Percentiles rank a stretch among this genome's conserved stretches.
Evolutionary conservation across 495 filamentous ascomycete genomes (phyloP).

Genomic region (Evernia prunastri): DNA sequence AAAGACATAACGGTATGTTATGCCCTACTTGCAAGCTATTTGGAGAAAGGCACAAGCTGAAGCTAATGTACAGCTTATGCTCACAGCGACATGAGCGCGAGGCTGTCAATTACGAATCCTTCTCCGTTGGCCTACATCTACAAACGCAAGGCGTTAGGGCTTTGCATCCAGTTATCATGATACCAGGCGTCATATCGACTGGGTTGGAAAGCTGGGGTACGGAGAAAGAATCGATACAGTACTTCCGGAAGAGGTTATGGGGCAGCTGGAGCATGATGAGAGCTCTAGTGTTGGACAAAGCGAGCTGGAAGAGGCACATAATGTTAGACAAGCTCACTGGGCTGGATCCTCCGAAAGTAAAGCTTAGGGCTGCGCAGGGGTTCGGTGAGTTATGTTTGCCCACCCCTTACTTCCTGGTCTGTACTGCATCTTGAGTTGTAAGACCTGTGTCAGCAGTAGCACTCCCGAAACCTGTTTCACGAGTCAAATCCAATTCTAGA

Average conservation of each 20-base stretch:
- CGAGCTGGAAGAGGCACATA: constrained; percentile 90
- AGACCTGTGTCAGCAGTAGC: neutral
- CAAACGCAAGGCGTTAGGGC: constrained; percentile 76
- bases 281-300: constrained; percentile 85
- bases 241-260: constrained; percentile 91
- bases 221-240: constrained; percentile 67
- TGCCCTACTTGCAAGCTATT: neutral
- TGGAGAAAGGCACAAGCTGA: constrained; percentile 19
- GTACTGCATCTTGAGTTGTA: neutral
- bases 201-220: constrained; percentile 97
- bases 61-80: constrained; percentile 30
- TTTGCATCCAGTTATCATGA: constrained; percentile 88
- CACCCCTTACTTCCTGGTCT: neutral
- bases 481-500: neutral
- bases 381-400: constrained; percentile 46
- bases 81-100: constrained; percentile 73
- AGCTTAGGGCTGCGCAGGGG: constrained; percentile 88
- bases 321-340: constrained; percentile 92
- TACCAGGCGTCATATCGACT: constrained; percentile 95
- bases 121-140: constrained; percentile 77
- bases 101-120: constrained; percentile 84
- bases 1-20: constrained; percentile 66
- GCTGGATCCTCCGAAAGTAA: constrained; percentile 85
- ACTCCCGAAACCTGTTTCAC: neutral
- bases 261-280: constrained; percentile 98